Percentiles rank a stretch among this genome's conserved stretches.
Conservation (phyloP, 1,284 basidiomycete species). For the Rhodotorula sp. region DNA sequence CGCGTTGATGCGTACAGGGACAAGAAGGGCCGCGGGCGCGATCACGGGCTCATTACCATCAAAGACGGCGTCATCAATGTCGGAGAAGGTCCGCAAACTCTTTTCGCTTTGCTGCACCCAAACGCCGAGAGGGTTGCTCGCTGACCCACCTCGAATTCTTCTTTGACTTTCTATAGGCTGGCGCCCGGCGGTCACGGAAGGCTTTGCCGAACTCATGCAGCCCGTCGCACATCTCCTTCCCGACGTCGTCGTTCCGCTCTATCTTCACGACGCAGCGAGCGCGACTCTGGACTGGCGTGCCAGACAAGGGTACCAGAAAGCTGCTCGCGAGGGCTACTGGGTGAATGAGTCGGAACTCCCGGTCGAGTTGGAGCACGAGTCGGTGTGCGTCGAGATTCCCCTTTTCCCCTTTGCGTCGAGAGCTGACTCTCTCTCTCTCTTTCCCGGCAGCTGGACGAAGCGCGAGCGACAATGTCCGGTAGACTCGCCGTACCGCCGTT, state of each 20-base stretch:
- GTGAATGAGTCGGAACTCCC: conserved; percentile 23
- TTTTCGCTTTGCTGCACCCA: too few species aligned
- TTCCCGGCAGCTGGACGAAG: background rate
- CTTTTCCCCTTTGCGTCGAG: background rate
- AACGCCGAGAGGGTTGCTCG: too few species aligned
- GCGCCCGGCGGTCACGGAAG: conserved; percentile 4
- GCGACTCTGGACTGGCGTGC: background rate
- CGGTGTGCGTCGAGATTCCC: background rate
- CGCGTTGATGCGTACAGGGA: conserved; percentile 21
- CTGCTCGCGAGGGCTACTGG: conserved; percentile 18
- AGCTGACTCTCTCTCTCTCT: background rate
- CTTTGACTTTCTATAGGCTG: conserved; percentile 4
- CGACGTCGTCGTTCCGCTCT: conserved; percentile 30
- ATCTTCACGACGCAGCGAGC: background rate
- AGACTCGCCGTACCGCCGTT: conserved; percentile 9
- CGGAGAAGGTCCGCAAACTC: conserved; percentile 9
- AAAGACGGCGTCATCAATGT: conserved; percentile 6
- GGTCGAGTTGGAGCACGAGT: conserved; percentile 3
- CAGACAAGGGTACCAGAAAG: conserved; percentile 12
- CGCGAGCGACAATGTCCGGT: conserved; percentile 22
- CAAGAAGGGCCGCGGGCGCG: conserved; percentile 9
- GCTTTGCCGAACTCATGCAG: conserved; percentile 13
- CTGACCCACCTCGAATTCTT: too few species aligned
- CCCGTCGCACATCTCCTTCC: conserved; percentile 19
- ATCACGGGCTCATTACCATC: conserved; percentile 16